Evolutionary conservation across 495 filamentous ascomycete genomes (phyloP).

Genomic region (Lasiosphaeria hispida): DNA sequence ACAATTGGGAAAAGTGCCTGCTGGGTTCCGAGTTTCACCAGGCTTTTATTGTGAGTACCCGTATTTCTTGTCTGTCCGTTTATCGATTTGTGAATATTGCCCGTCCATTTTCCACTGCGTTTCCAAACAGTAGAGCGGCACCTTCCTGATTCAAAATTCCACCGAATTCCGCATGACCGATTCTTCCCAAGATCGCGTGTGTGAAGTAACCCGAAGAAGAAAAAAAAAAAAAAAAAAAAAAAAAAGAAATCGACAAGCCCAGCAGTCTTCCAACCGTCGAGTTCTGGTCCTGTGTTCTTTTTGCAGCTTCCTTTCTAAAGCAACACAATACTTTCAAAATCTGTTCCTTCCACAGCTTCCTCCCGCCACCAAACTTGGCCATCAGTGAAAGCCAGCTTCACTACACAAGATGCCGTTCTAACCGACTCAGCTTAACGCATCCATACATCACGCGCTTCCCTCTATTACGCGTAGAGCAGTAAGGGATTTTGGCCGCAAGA

Average conservation of each 20-base stretch:
- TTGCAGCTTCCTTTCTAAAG: background rate
- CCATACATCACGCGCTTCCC: conserved; percentile 42
- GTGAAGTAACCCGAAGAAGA: too few species aligned
- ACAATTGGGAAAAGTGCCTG: conserved; percentile 51
- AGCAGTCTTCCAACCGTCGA: background rate
- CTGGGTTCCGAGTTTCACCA: conserved; percentile 51
- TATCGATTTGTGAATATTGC: background rate
- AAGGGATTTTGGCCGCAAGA: conserved; percentile 43
- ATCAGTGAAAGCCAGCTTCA: background rate
- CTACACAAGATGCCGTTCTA: conserved; percentile 1
- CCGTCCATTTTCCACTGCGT: background rate
- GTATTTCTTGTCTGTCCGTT: background rate
- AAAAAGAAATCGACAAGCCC: too few species aligned
- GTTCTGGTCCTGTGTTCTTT: background rate
- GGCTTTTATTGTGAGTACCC: conserved; percentile 47
- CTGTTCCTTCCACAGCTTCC: background rate
- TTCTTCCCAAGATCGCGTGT: too few species aligned
- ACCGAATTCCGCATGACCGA: too few species aligned
- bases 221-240: too few species aligned
- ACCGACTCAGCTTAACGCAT: conserved; percentile 42
- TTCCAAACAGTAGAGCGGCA: background rate
- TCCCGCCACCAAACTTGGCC: background rate
- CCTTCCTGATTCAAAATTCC: too few species aligned
- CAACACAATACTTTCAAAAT: too few species aligned
- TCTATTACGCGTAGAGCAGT: conserved; percentile 40